Evolutionary conservation across 305 asterid species (phyloP).

Genomic region (Solanum hybrid): DNA sequence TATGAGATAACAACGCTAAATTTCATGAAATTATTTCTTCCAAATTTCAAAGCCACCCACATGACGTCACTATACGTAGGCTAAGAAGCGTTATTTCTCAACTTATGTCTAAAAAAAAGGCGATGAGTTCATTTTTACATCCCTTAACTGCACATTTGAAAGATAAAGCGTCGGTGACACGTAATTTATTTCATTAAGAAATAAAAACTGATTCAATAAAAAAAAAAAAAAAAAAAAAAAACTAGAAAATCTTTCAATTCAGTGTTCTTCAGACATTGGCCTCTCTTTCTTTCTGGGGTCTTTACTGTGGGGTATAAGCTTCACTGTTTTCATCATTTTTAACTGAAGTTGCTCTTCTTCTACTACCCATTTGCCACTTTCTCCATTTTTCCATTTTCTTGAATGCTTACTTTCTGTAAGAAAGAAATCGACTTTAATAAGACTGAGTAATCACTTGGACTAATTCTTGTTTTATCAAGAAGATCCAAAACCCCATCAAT

Average conservation of each 20-base stretch:
- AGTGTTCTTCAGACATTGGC: background rate
- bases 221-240: background rate
- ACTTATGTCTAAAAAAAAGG: background rate
- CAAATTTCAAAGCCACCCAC: background rate
- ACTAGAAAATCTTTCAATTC: background rate
- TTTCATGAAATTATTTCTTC: background rate
- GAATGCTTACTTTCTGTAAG: background rate
- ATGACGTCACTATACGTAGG: background rate
- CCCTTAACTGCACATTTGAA: background rate
- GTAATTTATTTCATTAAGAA: too few species aligned
- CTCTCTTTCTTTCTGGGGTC: background rate
- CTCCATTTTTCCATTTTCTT: background rate
- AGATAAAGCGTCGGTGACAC: constrained; percentile 3
- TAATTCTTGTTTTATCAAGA: background rate
- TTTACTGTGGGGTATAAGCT: background rate
- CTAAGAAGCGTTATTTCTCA: background rate
- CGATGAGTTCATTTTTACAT: background rate
- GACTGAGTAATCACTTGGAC: background rate
- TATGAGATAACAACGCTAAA: background rate
- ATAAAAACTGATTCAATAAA: background rate
- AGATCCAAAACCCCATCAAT: background rate
- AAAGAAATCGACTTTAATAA: background rate
- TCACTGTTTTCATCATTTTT: background rate
- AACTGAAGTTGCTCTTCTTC: background rate
- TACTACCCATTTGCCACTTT: background rate